Base-by-base conservation (phyloP, 768 basidiomycete genomes). In the Cyathus striatus region DNA sequence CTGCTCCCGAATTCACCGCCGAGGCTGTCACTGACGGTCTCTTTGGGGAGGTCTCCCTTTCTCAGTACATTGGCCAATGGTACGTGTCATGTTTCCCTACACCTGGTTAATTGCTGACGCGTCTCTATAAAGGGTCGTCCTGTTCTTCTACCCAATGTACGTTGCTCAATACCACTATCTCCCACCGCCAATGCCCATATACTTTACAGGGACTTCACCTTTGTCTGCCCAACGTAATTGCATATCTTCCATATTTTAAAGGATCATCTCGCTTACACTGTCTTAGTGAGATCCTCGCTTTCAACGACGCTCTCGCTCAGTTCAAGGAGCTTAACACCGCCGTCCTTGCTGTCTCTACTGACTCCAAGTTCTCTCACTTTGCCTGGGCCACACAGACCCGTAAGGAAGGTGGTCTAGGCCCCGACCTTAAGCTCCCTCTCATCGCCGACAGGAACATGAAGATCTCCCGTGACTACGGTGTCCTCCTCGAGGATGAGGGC, bases 81-180 rank as follows among this genome's bases (percentile, higher is more conserved):
- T 90, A 50, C 16, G 72, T 56, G 41, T 43, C 33, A 16, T 49
- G 18, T 34, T 14, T 26, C 43, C 22, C 10, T n/a, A 37, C 25
- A 25, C 18, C 23, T 27, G 41, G 20, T 41, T 42, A 37, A 42
- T 30, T 34, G 38, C 49, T 51, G 14, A 52, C 37, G 24, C 42
- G 22, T 35, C 27, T 26, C 35, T 41, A n/a, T 34, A 13, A 50
- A 93, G 92, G 91, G 83, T 94, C n/a, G 75, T 93, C 25, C 79
- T 96, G 14, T 76, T 95, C 63, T 94, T 95, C 71, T 96, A 96
- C 68, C 93, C 93, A 4, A 79, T 95, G 88, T 90, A 68, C 49
- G 84, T 64, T 10, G 41, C 14, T 41, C n/a, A 10, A 6, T 40
- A 9, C 12, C 23, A 6, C 6, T 40, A 14, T 36, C 23, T 27